These are phyloP conservation scores for Hanseniaspora lachancei DNA, from an alignment of 805 yeast species.

Conservation along the genomic window DNA sequence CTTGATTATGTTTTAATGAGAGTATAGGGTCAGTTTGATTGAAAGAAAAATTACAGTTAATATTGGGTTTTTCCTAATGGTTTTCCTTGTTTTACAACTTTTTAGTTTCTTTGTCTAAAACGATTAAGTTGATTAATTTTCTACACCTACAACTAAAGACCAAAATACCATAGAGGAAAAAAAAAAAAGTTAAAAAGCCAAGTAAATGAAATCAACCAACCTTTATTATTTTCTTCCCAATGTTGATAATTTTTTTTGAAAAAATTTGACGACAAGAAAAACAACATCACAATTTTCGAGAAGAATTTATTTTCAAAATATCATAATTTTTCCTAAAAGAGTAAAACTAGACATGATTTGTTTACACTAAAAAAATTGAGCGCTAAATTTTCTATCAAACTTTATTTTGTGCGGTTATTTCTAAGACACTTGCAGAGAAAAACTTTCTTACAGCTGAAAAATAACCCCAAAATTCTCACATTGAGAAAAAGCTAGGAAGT, in stretches of 20 bases:
- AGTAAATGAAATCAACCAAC: too few species aligned
- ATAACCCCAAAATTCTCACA: background rate
- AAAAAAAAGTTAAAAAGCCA: too few species aligned
- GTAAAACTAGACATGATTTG: background rate
- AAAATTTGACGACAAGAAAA: background rate
- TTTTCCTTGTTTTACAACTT: background rate
- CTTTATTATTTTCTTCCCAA: too few species aligned
- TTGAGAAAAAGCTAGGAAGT: background rate
- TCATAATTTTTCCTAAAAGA: background rate
- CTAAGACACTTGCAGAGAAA: background rate
- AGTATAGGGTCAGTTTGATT: conserved; percentile 13
- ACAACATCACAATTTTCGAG: background rate
- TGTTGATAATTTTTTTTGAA: too few species aligned
- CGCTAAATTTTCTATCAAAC: background rate
- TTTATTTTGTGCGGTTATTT: background rate
- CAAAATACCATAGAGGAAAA: background rate
- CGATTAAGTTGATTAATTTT: background rate
- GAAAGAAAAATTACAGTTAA: background rate
- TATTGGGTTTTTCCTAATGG: conserved; percentile 1
- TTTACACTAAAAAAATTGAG: background rate
- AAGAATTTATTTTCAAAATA: too few species aligned
- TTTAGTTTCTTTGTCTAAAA: background rate
- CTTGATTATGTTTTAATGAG: conserved; percentile 1
- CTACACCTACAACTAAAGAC: background rate
- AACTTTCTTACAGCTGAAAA: too few species aligned